Percentiles rank a stretch among this genome's conserved stretches.
Evolutionary conservation across 2,329 filamentous ascomycete species (phyloP).

Genomic region (Eurotiales sp.): DNA sequence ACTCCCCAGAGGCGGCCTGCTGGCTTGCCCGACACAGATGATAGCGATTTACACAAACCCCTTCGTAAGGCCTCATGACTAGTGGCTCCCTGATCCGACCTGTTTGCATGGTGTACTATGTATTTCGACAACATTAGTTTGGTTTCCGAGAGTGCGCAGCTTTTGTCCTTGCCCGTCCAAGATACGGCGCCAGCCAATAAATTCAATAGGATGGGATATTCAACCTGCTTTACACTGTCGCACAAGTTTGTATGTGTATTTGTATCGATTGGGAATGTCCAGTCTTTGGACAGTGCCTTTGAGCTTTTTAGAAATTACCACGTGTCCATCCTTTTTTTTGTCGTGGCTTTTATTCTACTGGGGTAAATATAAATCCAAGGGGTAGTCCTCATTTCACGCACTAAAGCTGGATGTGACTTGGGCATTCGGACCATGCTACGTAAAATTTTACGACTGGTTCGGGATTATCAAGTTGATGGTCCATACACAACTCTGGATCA

Average conservation of each 20-base stretch:
- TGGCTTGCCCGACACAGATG: too few relatives aligned
- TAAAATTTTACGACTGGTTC: constrained; percentile 56
- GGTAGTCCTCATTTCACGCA: constrained; percentile 1
- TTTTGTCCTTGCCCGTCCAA: constrained; percentile 12
- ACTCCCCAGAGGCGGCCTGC: too few relatives aligned
- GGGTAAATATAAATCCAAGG: neutral
- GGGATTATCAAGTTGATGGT: constrained; percentile 24
- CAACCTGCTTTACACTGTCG: constrained; percentile 15
- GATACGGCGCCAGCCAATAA: constrained; percentile 15
- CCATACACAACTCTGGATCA: constrained; percentile 56
- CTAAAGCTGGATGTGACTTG: constrained; percentile 42
- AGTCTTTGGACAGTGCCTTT: constrained; percentile 17
- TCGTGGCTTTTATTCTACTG: too few relatives aligned
- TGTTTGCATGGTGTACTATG: neutral
- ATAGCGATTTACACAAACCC: too few relatives aligned
- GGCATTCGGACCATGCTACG: constrained; percentile 51
- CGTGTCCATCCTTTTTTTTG: too few relatives aligned
- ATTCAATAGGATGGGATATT: constrained; percentile 16
- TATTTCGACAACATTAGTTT: constrained; percentile 17
- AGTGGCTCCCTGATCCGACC: constrained; percentile 21
- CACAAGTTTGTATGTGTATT: constrained; percentile 14
- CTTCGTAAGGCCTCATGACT: constrained; percentile 9
- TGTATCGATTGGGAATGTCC: constrained; percentile 13
- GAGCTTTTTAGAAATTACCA: constrained; percentile 9
- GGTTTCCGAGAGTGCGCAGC: neutral